Evolutionary conservation across 176 grass and related monocot species (phyloP), one percentile per base, ranked within the genome.

Genomic region (Aechmea fasciata): DNA sequence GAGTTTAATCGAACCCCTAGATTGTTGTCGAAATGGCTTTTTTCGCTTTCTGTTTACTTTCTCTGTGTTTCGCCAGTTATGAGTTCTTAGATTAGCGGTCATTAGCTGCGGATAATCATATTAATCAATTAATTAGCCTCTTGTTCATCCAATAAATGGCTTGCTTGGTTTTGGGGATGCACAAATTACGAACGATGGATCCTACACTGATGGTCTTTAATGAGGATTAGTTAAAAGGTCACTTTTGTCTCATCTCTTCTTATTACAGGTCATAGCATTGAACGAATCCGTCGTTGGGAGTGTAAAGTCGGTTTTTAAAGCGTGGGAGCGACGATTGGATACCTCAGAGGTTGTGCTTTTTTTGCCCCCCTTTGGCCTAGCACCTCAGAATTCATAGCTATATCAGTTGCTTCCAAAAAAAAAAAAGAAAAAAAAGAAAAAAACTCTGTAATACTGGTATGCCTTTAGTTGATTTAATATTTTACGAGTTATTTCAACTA

Each of bases 281-380:
- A 99, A 99, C 20, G 94, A 99, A 77, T 87, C 94, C 52, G 82
- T 90, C 63, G 77, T 79, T 23, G 94, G 82, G 72, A 99, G 94
- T 70, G 94, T 86, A 67, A 93, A 93, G 71, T 83, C 83, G 2
- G 80, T 99, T 72, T 99, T 99, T 71, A 92, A 93, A 77, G 73
- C 89, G 18, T 99, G 94, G 94, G 87, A 85, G 14, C 87, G 85
- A 71, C 90, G 94, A 66, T 77, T 99, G 12, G 94, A 93, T 68
- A 93, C 84, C 64, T 90, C 82, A 22, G 94, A 74, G 87, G 94
- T 99, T 29, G 55, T 29, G 13, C 48, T 24, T 9, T 65, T 64
- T 74, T 29, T 33, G 0, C 29, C 10, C 0, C 0, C 5, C 33
- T 41, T 41, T 0, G 33, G 33, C 5, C 4, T 41, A 41, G 33